Conservation (phyloP, 139 green algal species). For the Prasinococcaceae sp. region DNA sequence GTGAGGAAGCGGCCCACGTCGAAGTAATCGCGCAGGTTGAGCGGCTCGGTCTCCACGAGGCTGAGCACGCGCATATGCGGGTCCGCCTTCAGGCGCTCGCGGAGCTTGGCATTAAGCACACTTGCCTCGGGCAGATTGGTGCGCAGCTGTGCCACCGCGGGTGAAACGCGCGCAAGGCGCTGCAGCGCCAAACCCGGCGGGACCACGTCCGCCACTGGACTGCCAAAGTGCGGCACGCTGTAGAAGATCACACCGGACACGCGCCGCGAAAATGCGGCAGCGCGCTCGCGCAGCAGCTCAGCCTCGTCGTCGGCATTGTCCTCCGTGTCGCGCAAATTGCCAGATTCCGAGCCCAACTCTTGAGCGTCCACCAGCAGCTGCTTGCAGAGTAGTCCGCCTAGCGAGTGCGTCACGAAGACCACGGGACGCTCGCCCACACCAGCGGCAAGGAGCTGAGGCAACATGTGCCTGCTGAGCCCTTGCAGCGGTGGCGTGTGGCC, state of each 20-base stretch:
- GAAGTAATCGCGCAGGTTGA: too few relatives aligned
- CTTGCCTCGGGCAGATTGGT: too few relatives aligned
- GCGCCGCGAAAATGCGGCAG: not conserved
- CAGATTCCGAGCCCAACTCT: too few relatives aligned
- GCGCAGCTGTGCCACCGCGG: too few relatives aligned
- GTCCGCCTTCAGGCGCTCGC: too few relatives aligned
- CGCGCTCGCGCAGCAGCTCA: too few relatives aligned
- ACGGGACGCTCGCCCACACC: slow-evolving; percentile 31
- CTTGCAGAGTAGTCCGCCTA: slow-evolving; percentile 33
- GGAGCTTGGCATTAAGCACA: too few relatives aligned
- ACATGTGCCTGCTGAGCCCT: slow-evolving; percentile 20
- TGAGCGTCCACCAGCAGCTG: slow-evolving; percentile 23
- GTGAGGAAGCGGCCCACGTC: too few relatives aligned
- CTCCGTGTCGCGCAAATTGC: too few relatives aligned
- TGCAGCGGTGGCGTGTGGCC: not conserved
- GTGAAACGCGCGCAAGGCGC: not conserved
- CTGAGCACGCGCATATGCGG: too few relatives aligned
- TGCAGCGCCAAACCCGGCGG: not conserved
- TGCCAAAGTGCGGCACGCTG: slow-evolving; percentile 30
- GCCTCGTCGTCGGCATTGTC: too few relatives aligned
- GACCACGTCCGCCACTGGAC: slow-evolving; percentile 18
- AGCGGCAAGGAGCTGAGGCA: slow-evolving; percentile 24
- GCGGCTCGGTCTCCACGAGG: too few relatives aligned
- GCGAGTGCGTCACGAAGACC: slow-evolving; percentile 31
- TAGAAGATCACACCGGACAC: slow-evolving; percentile 24